Percentiles rank a stretch among this genome's conserved stretches.
Conservation (phyloP, 768 basidiomycete species). For the Tremella mesenterica region DNA sequence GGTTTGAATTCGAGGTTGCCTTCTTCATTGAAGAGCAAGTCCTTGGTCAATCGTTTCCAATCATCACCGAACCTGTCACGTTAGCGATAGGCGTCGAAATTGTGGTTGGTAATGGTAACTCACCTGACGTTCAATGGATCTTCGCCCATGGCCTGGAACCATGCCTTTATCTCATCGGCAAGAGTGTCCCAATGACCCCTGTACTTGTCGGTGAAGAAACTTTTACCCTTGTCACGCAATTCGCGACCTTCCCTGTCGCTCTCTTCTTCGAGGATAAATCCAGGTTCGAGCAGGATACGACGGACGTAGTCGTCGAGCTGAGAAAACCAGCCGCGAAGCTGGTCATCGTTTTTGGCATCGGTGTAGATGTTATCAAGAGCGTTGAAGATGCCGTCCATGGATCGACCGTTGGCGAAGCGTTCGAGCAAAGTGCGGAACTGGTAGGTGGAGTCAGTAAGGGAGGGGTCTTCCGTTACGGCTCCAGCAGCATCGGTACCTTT, state of each 20-base stretch:
- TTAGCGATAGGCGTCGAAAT: background rate
- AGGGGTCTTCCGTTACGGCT: conserved; percentile 49
- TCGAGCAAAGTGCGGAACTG: conserved; percentile 77
- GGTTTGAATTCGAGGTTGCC: conserved; percentile 82
- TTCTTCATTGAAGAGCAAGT: conserved; percentile 60
- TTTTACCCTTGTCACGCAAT: conserved; percentile 62
- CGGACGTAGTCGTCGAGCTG: conserved; percentile 58
- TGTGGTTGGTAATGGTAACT: background rate
- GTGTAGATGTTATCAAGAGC: conserved; percentile 63
- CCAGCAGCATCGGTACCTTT: conserved; percentile 43
- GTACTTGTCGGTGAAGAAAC: conserved; percentile 69
- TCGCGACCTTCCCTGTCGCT: conserved; percentile 58
- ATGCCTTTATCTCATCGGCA: conserved; percentile 61
- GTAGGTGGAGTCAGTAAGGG: conserved; percentile 52
- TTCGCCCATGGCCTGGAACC: conserved; percentile 75
- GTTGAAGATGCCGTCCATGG: conserved; percentile 60
- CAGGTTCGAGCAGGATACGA: conserved; percentile 68
- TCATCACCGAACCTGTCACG: conserved; percentile 59
- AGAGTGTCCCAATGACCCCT: conserved; percentile 70
- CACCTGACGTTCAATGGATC: conserved; percentile 67
- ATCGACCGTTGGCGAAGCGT: conserved; percentile 71
- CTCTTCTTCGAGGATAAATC: conserved; percentile 73
- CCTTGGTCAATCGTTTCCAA: conserved; percentile 63
- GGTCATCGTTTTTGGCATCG: conserved; percentile 66
- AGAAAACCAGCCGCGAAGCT: conserved; percentile 65